A percentile compares a stretch with the other conserved stretches of the same genome.
phyloP scores from a whole-genome alignment of 306 rosid species.

The Cicer bijugum region DNA sequence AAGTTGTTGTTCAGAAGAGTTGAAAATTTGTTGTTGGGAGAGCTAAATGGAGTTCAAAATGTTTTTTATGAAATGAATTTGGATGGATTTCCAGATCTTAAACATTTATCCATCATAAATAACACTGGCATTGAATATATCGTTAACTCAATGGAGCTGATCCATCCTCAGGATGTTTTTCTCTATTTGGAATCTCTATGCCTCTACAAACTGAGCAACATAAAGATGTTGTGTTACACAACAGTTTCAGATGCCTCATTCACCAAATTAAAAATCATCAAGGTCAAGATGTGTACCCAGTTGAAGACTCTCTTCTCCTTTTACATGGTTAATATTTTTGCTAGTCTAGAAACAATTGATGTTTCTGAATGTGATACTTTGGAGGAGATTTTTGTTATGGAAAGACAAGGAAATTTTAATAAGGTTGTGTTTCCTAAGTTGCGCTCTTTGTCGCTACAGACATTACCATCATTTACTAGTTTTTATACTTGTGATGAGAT shows the following conservation, averaged over 20 bases:
- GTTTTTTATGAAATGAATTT: slow-evolving; percentile 32
- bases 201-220: slow-evolving; percentile 29
- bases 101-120: slow-evolving; percentile 43
- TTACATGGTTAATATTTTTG: slow-evolving; percentile 22
- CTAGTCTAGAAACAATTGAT: slow-evolving; percentile 38
- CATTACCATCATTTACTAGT: not conserved
- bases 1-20: slow-evolving; percentile 46
- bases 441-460: not conserved
- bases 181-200: slow-evolving; percentile 40
- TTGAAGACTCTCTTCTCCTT: slow-evolving; percentile 46
- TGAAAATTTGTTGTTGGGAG: slow-evolving; percentile 51
- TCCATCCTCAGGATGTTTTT: slow-evolving; percentile 16
- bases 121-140: slow-evolving; percentile 25
- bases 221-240: slow-evolving; percentile 33
- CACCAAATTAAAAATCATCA: slow-evolving; percentile 45
- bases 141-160: slow-evolving; percentile 25
- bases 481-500: not conserved
- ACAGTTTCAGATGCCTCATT: slow-evolving; percentile 18
- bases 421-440: slow-evolving; percentile 15
- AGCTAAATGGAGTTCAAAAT: slow-evolving; percentile 37
- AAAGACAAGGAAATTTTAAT: not conserved
- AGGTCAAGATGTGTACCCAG: slow-evolving; percentile 16
- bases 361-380: slow-evolving; percentile 36
- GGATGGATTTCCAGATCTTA: slow-evolving; percentile 48
- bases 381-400: slow-evolving; percentile 31